Base-by-base conservation (phyloP, 2,329 filamentous ascomycete genomes). In the Calonectria henricotiae region DNA sequence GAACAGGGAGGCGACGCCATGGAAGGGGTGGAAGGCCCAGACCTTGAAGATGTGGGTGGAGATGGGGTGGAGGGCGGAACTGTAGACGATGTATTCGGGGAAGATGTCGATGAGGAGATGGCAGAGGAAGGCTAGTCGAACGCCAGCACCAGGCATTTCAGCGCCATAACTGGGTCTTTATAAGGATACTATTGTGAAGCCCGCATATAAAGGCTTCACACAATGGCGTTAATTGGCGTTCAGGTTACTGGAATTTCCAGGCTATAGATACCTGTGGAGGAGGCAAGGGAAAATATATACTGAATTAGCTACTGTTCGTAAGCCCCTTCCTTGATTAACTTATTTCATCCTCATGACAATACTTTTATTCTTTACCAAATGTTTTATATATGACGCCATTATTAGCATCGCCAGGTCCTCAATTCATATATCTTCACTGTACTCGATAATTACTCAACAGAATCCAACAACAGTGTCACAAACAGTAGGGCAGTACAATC, bases 21-120 rank as follows among this genome's bases (percentile, higher is more conserved):
- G 85, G 85, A 87, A 62, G 86, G 83, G 1, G 81, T 86, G 7
- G 84, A 85, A 73, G 81, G 80, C 6, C 80, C 82, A 4, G 81
- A 82, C 13, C 80, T 79, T 5, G 85, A 85, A 55, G 83, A 85
- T 65, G 80, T 83, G 11, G 83, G 83, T 15, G 85, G 83, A 7
- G 86, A 87, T 55, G 86, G 83, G 11, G 84, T 86, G 35, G 86
- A 87, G 69, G 84, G 83, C 2, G 86, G 86, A 4, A 86, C 85
- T 0, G 83, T 88, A 60, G 88, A 88, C 62, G 89, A 90, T 74
- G 83, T 89, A 55, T 88, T 89, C 68, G 88, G 85, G 3, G 85
- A 85, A 47, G 86, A 89, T 75, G 85, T 85, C 60, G 87, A 89
- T 72, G 85, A 90, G 78, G 89, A 90, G 62, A 88, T 89, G 84